Percentiles rank a stretch among this genome's conserved stretches.
These are phyloP conservation scores for Edaphochlamys debaryana DNA, from an alignment of 139 green algal genomes.

Conservation along the genomic window DNA sequence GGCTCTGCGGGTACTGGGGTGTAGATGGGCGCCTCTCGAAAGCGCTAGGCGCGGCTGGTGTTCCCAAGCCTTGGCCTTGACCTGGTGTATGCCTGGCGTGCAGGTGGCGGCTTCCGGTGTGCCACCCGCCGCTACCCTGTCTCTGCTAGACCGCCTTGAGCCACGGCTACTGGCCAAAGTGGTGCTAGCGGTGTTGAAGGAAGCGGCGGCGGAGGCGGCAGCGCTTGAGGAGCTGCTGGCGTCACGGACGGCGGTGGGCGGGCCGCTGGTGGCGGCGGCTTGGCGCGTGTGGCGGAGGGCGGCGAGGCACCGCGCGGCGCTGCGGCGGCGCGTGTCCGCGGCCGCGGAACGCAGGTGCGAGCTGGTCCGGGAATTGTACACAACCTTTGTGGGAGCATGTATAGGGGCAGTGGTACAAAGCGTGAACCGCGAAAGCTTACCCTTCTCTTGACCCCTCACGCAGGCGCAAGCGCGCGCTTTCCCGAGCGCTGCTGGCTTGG, in stretches of 20 bases:
- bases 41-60: too few species aligned
- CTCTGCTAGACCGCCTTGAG: conserved; percentile 14
- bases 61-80: too few species aligned
- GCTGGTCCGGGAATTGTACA: too few species aligned
- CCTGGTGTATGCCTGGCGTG: too few species aligned
- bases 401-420: too few species aligned
- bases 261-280: conserved; percentile 13
- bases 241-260: not conserved
- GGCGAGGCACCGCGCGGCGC: not conserved
- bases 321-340: not conserved
- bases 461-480: not conserved
- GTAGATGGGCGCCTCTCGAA: too few species aligned
- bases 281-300: conserved; percentile 20
- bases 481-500: conserved; percentile 1
- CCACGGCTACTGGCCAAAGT: not conserved
- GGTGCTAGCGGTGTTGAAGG: not conserved
- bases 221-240: not conserved
- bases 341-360: not conserved
- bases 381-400: too few species aligned
- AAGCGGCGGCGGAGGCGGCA: not conserved
- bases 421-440: too few species aligned
- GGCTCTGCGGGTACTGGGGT: not conserved
- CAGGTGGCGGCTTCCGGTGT: conserved; percentile 3
- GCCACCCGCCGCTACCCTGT: not conserved
- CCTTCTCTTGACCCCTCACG: too few species aligned